Conservation (phyloP, 2,329 filamentous ascomycete species). For the Penicillium glabrum region DNA sequence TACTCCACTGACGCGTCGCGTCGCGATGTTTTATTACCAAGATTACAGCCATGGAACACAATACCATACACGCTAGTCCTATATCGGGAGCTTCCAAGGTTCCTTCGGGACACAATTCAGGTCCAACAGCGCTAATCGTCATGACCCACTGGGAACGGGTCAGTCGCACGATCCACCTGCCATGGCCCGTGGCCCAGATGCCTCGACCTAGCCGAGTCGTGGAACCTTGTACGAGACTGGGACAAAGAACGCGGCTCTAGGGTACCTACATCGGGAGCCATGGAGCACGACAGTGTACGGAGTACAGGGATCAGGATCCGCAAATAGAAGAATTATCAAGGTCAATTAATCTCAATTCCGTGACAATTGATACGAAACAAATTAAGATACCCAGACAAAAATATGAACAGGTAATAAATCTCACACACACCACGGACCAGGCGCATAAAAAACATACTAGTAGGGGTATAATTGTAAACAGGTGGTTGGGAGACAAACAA, state of each 20-base stretch:
- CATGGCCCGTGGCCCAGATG: neutral
- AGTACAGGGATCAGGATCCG: neutral
- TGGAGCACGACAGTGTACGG: neutral
- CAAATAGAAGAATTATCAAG: neutral
- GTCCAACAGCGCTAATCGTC: neutral
- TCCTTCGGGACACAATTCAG: neutral
- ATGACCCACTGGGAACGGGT: neutral
- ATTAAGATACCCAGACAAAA: neutral
- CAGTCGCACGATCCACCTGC: neutral
- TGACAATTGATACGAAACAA: neutral
- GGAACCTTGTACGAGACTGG: neutral
- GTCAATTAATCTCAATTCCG: neutral
- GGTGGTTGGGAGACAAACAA: neutral
- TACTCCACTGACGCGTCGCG: constrained; percentile 6
- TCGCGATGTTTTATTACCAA: neutral
- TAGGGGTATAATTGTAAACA: neutral
- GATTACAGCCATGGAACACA: neutral
- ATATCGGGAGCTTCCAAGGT: neutral
- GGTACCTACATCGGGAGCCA: neutral
- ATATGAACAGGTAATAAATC: neutral
- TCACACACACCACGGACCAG: neutral
- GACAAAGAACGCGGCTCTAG: neutral
- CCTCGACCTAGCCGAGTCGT: neutral
- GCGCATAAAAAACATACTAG: neutral
- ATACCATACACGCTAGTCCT: neutral